Evolutionary conservation across 2,329 filamentous ascomycete genomes (phyloP).

Genomic region (Cordyceps javanica): DNA sequence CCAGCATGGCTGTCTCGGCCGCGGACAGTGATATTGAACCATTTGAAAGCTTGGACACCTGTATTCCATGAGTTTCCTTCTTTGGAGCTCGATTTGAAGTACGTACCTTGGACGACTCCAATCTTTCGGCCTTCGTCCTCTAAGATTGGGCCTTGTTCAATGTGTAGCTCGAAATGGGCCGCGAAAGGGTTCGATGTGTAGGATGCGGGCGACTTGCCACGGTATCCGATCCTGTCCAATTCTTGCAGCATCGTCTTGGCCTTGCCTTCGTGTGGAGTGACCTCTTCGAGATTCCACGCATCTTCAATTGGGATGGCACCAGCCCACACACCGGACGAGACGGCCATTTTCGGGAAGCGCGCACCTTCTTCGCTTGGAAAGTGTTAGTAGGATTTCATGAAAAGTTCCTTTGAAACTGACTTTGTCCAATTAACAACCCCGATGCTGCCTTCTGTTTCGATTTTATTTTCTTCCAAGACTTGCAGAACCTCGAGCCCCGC

Average conservation of each 20-base stretch:
- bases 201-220: constrained; percentile 20
- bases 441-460: constrained; percentile 64
- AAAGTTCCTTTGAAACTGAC: constrained; percentile 24
- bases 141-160: constrained; percentile 75
- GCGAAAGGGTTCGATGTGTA: constrained; percentile 48
- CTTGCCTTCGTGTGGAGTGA: constrained; percentile 20
- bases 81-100: accelerated
- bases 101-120: constrained; percentile 25
- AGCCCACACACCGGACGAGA: constrained; percentile 74
- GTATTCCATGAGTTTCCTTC: not conserved
- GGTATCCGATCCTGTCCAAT: constrained; percentile 63
- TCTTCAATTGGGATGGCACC: constrained; percentile 54
- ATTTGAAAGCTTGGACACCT: constrained; percentile 25
- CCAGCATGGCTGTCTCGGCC: constrained; percentile 27
- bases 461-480: constrained; percentile 55
- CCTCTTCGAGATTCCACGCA: constrained; percentile 60
- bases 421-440: constrained; percentile 77
- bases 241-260: constrained; percentile 33
- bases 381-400: not conserved
- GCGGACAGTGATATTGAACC: constrained; percentile 24
- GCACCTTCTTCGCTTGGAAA: constrained; percentile 68
- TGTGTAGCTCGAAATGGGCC: constrained; percentile 78
- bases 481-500: constrained; percentile 70
- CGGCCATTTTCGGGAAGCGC: constrained; percentile 69
- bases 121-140: constrained; percentile 35